A percentile compares a stretch with the other conserved stretches of the same genome.
These are phyloP conservation scores for Rehmannia glutinosa DNA, from an alignment of 257 asterid genomes.

Conservation along the genomic window DNA sequence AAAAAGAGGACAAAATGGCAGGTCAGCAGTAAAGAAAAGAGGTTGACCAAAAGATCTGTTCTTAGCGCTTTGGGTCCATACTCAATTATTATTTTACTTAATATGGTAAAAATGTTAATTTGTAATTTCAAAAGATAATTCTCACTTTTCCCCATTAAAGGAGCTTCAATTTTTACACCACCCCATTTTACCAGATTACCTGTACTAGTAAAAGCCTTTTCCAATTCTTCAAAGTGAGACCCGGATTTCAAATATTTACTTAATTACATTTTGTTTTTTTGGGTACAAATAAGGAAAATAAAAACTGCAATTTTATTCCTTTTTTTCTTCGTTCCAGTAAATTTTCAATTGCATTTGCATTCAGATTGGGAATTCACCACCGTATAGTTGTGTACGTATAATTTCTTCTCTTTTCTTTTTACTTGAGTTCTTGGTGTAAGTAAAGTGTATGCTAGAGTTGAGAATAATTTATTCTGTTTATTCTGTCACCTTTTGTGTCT, in stretches of 20 bases:
- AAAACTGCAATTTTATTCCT: background rate
- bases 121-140: constrained; percentile 27
- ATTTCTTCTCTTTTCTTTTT: background rate
- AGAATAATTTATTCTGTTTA: background rate
- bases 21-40: constrained; percentile 48
- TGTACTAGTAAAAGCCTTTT: constrained; percentile 8
- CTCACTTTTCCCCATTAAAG: constrained; percentile 25
- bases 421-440: background rate
- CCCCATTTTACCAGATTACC: constrained; percentile 12
- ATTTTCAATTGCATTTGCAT: background rate
- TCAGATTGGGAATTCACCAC: background rate
- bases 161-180: background rate
- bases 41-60: constrained; percentile 42
- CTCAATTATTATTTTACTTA: constrained; percentile 29
- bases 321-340: background rate
- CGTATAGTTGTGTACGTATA: background rate
- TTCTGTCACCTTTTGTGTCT: constrained; percentile 2
- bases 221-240: constrained; percentile 17
- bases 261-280: constrained; percentile 35
- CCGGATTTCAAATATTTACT: constrained; percentile 45
- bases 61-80: constrained; percentile 27
- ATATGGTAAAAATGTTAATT: constrained; percentile 20
- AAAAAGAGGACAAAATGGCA: constrained; percentile 34
- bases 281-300: constrained; percentile 2
- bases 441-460: no score